Evolutionary conservation across 495 filamentous ascomycete genomes (phyloP), one percentile per base, ranked within the genome.

Genomic region (Penicillium alfredii): DNA sequence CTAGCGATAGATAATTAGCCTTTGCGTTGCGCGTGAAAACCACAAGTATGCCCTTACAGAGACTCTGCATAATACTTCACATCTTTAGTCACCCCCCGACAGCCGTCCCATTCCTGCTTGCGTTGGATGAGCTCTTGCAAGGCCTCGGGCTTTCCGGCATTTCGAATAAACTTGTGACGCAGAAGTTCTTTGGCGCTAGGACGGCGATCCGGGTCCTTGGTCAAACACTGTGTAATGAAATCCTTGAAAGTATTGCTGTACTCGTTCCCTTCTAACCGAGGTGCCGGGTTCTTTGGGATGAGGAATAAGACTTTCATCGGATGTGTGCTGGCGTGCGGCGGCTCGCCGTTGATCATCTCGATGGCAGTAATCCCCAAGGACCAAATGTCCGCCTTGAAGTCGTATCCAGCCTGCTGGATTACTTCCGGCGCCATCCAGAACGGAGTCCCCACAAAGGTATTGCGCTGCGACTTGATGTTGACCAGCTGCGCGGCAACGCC

Each of bases 341-440:
- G 92, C 52, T 97, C 89, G 50, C 92, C 92, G 28, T 87, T 78
- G 23, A 87, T 84, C 64, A 98, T 72, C 58, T 98, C 92, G 43
- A 97, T 85, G 12, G 92, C 92, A 0, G 92, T 95, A 49, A 98
- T 96, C 5, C 92, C 92, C 29, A 98, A 64, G 2, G 89, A 96
- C 92, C 92, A 98, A 28, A 98, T 89, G 57, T 98, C 92, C 13
- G 92, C 92, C 64, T 94, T 94, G 67, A 86, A 94, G 60, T 95
- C 89, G 47, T 98, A 97, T 17, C 92, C 92, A 35, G 84, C 78
- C 66, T 97, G 90, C 61, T 96, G 84, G 47, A 98, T 98, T 11
- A 98, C 92, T 57, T 98, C 92, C 6, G 92, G 92, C 4, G 92
- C 92, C 92, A 98, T 98, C 92, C 92, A 98, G 66, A 94, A 98